Conservation (phyloP, 2,329 filamentous ascomycete species). For the Monilinia fructicola region DNA sequence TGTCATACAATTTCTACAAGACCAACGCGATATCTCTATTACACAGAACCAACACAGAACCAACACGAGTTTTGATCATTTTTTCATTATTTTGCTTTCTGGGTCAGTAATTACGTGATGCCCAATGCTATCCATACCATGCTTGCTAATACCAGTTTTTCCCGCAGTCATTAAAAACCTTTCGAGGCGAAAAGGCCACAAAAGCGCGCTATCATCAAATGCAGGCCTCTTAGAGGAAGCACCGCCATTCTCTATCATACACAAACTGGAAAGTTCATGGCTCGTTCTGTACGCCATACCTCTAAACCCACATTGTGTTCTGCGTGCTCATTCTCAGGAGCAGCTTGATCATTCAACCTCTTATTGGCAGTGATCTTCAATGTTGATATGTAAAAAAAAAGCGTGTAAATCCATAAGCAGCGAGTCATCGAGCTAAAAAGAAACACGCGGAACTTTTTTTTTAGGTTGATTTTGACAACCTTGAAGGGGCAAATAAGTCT, state of each 20-base stretch:
- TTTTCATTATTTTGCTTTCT: constrained; percentile 16
- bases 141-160: constrained; percentile 17
- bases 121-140: constrained; percentile 19
- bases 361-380: constrained; percentile 11
- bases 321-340: constrained; percentile 12
- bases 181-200: not conserved
- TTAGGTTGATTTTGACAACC: not conserved
- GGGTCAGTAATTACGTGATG: constrained; percentile 23
- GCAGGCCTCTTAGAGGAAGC: not conserved
- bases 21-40: not conserved
- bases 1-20: not conserved
- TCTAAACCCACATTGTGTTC: constrained; percentile 15
- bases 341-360: constrained; percentile 9
- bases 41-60: not conserved
- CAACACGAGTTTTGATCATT: constrained; percentile 4
- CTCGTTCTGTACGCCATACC: constrained; percentile 7
- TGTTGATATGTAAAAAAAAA: constrained; percentile 17
- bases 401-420: constrained; percentile 20
- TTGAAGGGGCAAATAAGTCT: constrained; percentile 8
- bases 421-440: constrained; percentile 9
- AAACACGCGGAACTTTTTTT: constrained; percentile 4
- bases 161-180: constrained; percentile 6
- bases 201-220: constrained; percentile 17
- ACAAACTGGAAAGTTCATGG: constrained; percentile 8
- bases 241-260: constrained; percentile 12